Evolutionary conservation across 768 basidiomycete genomes (phyloP), one percentile per base, ranked within the genome.

Genomic region (Chalciporus piperatus): DNA sequence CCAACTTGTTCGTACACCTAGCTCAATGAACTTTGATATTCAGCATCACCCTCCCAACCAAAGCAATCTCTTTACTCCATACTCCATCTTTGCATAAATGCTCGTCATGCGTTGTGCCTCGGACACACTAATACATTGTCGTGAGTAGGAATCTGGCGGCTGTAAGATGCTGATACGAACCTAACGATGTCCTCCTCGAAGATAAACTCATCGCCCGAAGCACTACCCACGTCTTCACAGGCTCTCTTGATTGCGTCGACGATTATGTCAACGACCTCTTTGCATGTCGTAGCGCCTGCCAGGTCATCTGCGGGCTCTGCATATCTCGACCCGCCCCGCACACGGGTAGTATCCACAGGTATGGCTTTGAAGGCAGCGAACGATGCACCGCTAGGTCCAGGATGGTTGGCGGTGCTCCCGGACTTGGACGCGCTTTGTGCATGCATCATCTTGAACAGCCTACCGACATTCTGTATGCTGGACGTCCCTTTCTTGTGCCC

Each of bases 21-120:
- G 32, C 35, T 32, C 38, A 9, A 45, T 20, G 25, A 42, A 48
- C 32, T 9, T 45, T 41, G 8, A 45, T 27, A 38, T 28, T 30
- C 23, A 42, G 23, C 23, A 55, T 67, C 59, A 90, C 56, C 86
- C 79, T 44, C 91, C 89, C 43, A 96, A 70, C 93, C 93, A 96
- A 52, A 96, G 70, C 64, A 96, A 72, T 57, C 92, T 76, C 76
- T 95, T 98, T 45, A 97, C 77, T 0, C 90, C 91, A 66, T 96
- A 92, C 63, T 97, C 94, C 83, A 96, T 87, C 72, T 93, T 92
- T 13, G 92, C 82, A 67, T 91, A 89, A 58, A 95, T 75, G 54
- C 84, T 89, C 3, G 92, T 97, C 75, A 86, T 84, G 48, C 82
- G 78, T 66, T 87, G 84, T 2, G 95, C 95, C 59, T 97, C 92